Percentiles rank a stretch among this genome's conserved stretches.
These are phyloP conservation scores for Vanderwaltozyma verrucispora DNA, from an alignment of 805 yeast species.

Conservation along the genomic window DNA sequence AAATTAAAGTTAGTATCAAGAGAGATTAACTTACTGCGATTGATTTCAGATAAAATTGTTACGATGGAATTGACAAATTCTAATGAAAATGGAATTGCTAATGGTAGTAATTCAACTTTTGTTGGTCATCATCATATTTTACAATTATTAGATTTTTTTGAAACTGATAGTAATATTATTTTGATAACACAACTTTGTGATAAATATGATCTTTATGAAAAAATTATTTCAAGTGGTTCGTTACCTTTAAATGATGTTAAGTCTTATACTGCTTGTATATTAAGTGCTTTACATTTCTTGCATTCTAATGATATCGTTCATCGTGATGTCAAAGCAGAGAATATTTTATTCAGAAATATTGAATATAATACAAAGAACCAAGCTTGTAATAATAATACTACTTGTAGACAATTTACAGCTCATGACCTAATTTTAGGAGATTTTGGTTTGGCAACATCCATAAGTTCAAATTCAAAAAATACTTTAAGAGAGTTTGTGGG, in stretches of 20 bases:
- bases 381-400: not conserved
- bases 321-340: slow-evolving; percentile 66
- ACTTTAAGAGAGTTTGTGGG: slow-evolving; percentile 45
- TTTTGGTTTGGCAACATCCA: slow-evolving; percentile 53
- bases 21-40: slow-evolving; percentile 44
- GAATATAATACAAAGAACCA: not conserved
- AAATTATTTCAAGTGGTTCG: slow-evolving; percentile 38
- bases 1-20: slow-evolving; percentile 39
- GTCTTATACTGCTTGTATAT: slow-evolving; percentile 38
- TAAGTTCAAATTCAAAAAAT: slow-evolving; percentile 24
- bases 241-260: slow-evolving; percentile 39
- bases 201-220: slow-evolving; percentile 61
- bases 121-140: slow-evolving; percentile 41
- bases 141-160: slow-evolving; percentile 58
- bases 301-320: slow-evolving; percentile 55
- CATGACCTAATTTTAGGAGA: slow-evolving; percentile 30
- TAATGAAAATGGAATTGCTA: slow-evolving; percentile 9
- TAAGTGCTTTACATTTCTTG: slow-evolving; percentile 46
- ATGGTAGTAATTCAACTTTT: slow-evolving; percentile 4
- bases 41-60: slow-evolving; percentile 19
- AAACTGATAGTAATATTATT: slow-evolving; percentile 45
- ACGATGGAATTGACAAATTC: slow-evolving; percentile 26
- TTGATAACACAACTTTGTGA: slow-evolving; percentile 57
- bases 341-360: slow-evolving; percentile 39
- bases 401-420: slow-evolving; percentile 26